Base-by-base conservation (phyloP, 768 basidiomycete species). In the Amanita pallidorosea region DNA sequence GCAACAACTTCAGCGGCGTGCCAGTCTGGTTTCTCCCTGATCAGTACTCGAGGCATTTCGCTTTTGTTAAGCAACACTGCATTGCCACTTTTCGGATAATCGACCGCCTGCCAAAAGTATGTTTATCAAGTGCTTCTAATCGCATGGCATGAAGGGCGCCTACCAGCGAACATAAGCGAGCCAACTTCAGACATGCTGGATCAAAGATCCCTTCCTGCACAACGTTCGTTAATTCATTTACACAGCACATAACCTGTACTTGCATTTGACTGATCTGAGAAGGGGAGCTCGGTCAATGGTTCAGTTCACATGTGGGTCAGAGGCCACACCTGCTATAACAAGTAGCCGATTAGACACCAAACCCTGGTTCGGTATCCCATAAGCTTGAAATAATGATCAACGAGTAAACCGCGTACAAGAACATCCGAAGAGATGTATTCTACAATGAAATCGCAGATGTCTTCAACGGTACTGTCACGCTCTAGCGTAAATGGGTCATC, bases 341-440 rank as follows among this genome's bases (percentile, higher is more conserved):
- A 91, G 67, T 53, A 87, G 79, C 47, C 80, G 71, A 55, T 78
- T 77, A 1, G 85, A 80, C 15, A 89, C 56, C 7, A 90, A 67
- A 8, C 87, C 85, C 86, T 87, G 50, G 11, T 35, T 7, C 15
- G 40, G 13, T 35, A 40, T 49, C 22, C 52, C 35, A 56, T 37
- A 15, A 49, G 27, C 17, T 23, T 12, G 12, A 55, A 33, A 18
- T 25, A 12, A 25, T 11, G 37, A 27, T 15, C 12, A 17, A 29
- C 15, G 35, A 38, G 3, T 1, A 6, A 15, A 18, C 7, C 6
- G 59, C 74, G 17, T 64, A 88, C 86, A 73, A 88, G 64, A 38
- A 88, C 76, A 58, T 91, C 87, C 0, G 87, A 88, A 55, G 86
- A 75, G 60, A 92, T 88, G 50, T 90, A 92, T 57, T 91, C 81